A percentile compares a stretch with the other conserved stretches of the same genome.
phyloP scores from a whole-genome alignment of 2,329 filamentous ascomycete species.

The Verticillium tricorpus region DNA sequence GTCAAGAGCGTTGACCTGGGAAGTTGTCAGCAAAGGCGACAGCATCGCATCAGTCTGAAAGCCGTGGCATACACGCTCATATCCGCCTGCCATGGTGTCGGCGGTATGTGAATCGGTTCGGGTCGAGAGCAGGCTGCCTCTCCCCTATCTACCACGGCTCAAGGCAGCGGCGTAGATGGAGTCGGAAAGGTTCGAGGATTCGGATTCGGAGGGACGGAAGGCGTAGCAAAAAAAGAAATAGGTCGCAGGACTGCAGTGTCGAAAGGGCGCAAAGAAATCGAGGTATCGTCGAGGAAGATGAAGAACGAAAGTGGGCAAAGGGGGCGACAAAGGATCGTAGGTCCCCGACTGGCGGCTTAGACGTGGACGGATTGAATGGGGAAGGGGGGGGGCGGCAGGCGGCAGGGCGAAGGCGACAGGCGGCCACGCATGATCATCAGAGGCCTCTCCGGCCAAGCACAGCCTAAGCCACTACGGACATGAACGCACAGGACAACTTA shows the following conservation, averaged over 20 bases:
- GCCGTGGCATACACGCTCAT: slow-evolving; percentile 48
- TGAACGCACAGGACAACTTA: neutral
- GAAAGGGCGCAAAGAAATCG: neutral
- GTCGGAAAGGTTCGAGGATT: neutral
- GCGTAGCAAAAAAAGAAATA: neutral
- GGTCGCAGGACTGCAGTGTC: neutral
- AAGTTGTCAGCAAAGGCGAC: slow-evolving; percentile 13
- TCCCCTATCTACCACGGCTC: neutral
- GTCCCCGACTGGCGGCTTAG: neutral
- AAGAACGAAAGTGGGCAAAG: neutral
- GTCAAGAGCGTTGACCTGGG: slow-evolving; percentile 55
- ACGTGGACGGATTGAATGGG: neutral
- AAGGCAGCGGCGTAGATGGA: neutral
- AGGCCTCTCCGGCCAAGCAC: neutral
- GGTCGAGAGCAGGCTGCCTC: neutral
- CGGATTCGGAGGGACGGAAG: neutral
- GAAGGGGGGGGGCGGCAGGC: neutral
- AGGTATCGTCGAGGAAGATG: neutral
- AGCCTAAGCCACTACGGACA: neutral
- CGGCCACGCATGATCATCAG: neutral
- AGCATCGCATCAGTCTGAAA: neutral
- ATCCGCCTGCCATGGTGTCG: slow-evolving; percentile 46
- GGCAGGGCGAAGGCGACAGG: neutral
- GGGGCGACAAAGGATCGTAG: neutral
- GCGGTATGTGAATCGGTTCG: neutral